These are phyloP conservation scores for Serendipita indica DNA, from an alignment of 768 basidiomycete genomes.

Conservation along the genomic window DNA sequence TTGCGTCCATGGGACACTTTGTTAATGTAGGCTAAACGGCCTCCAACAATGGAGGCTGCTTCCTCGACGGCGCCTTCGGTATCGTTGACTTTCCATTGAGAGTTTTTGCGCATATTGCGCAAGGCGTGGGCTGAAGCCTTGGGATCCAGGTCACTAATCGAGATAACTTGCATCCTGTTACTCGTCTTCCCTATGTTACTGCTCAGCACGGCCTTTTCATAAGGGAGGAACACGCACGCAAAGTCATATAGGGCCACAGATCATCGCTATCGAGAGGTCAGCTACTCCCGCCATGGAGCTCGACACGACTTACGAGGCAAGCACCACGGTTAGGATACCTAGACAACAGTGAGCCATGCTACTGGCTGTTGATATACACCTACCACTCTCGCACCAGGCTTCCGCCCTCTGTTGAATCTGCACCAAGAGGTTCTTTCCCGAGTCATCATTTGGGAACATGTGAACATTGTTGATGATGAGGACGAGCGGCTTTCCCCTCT, in stretches of 20 bases:
- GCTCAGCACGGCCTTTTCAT: conserved; percentile 10
- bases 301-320: conserved; percentile 44
- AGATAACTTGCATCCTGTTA: conserved; percentile 62
- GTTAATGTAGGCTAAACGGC: conserved; percentile 63
- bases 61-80: conserved; percentile 37
- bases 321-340: conserved; percentile 69
- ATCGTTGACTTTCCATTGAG: conserved; percentile 23
- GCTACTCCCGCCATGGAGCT: background rate
- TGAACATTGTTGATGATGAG: conserved; percentile 71
- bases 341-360: conserved; percentile 9
- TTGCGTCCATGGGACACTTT: conserved; percentile 44
- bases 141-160: conserved; percentile 52
- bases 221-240: conserved; percentile 32
- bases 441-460: conserved; percentile 60
- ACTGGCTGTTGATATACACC: conserved; percentile 16
- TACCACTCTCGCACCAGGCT: conserved; percentile 68
- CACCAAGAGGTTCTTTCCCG: conserved; percentile 62
- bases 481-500: conserved; percentile 52
- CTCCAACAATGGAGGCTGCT: conserved; percentile 35
- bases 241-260: conserved; percentile 61
- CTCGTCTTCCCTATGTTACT: conserved; percentile 42
- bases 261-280: conserved; percentile 42
- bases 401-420: conserved; percentile 80
- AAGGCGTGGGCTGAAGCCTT: conserved; percentile 46
- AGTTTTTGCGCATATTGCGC: conserved; percentile 35